Evolutionary conservation across 805 yeast species (phyloP).

Genomic region (Saccharomycopsis malanga): DNA sequence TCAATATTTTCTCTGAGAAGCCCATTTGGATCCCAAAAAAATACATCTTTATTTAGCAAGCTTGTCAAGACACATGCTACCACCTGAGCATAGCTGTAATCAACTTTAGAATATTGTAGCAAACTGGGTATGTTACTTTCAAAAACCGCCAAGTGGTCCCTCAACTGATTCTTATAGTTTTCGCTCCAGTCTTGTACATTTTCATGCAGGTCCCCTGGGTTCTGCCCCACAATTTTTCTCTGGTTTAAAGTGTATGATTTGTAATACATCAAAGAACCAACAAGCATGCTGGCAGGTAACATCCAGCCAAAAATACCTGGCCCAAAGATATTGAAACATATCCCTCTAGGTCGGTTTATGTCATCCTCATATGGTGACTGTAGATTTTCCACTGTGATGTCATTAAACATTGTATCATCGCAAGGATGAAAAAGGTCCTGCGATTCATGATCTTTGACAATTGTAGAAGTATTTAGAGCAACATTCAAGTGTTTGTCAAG

Average conservation of each 20-base stretch:
- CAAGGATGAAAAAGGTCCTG: conserved; percentile 29
- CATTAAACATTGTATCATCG: conserved; percentile 27
- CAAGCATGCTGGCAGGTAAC: conserved; percentile 30
- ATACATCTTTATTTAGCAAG: conserved; percentile 6
- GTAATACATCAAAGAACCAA: conserved; percentile 25
- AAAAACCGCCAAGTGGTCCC: conserved; percentile 2
- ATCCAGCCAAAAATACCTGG: conserved; percentile 35
- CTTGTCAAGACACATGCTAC: conserved; percentile 4
- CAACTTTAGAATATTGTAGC: conserved; percentile 9
- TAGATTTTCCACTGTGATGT: conserved; percentile 20
- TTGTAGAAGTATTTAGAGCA: conserved; percentile 31
- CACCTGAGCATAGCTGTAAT: conserved; percentile 12
- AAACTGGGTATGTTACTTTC: conserved; percentile 4
- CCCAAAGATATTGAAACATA: conserved; percentile 26
- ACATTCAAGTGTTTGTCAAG: conserved; percentile 35
- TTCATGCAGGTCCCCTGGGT: too few species aligned
- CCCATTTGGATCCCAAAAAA: conserved; percentile 15
- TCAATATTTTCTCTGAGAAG: conserved; percentile 8
- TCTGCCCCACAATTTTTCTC: too few species aligned
- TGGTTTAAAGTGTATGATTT: conserved; percentile 6
- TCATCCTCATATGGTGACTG: conserved; percentile 28
- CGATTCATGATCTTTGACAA: conserved; percentile 30
- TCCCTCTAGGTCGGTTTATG: conserved; percentile 25
- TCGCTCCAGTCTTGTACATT: conserved; percentile 4
- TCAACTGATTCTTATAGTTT: not conserved